Base-by-base conservation (phyloP, 2,329 filamentous ascomycete genomes). In the Sporothrix humicola region DNA sequence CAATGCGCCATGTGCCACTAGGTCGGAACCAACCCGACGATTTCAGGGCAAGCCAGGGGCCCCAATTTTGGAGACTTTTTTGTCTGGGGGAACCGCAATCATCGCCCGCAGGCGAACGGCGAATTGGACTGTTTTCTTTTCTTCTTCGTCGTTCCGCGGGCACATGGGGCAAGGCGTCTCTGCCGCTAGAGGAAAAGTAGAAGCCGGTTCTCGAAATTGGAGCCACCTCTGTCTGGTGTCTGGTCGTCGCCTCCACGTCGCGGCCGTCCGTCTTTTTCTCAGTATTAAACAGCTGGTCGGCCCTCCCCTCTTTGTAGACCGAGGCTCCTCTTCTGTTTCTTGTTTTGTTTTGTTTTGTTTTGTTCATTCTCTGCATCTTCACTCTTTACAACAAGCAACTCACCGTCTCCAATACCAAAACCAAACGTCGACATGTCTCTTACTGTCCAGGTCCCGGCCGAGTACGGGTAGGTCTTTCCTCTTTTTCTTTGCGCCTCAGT, bases 381-480 rank as follows among this genome's bases (percentile, higher is more conserved):
- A 17, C 13, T 66, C 10, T n/a, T 15, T 37, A 37, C 31, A 37
- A 37, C 44, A 66, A 50, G 12, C 63, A 10, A 23, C 31, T 15
- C 10, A 9, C 23, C 1, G 44, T 8, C 7, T 13, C 26, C 15
- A 26, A 15, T 8, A 2, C 10, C 20, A 23, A 1, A 37, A n/a
- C n/a, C 56, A 48, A 15, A 44, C n/a, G 37, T 17, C 17, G 1
- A 13, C 72, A 73, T 74, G 72, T 74, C 68, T 73, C 66, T 73
- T 48, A 66, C 73, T 23, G 23, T 76, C 1, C 52, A 74, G 12
- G 20, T 77, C 37, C 73, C 76, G 23, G 65, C 71, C 54, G 71
- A 72, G 23, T 77, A 76, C 4, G 74, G 74, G 76, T 75, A 65
- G 50, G 73, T 74, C n/a, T 42, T 26, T 66, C 15, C 61, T 15